Percentiles rank a stretch among this genome's conserved stretches.
Evolutionary conservation across 805 yeast genomes (phyloP).

Genomic region (Wickerhamomyces xylosicus): DNA sequence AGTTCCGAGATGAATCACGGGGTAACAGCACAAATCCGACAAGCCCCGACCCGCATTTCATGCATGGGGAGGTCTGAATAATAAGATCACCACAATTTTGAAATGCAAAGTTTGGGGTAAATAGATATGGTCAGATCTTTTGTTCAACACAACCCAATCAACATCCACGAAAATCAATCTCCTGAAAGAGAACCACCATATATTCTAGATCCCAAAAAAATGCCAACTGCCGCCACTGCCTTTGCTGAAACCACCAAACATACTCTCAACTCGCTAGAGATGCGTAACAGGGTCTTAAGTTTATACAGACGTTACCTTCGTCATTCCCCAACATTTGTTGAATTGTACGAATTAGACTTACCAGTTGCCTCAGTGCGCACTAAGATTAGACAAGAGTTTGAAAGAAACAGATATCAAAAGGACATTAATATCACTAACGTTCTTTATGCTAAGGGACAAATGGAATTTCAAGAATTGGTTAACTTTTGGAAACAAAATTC

Average conservation of each 20-base stretch:
- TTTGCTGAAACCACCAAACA: constrained; percentile 75
- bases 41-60: no score
- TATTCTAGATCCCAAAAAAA: no score
- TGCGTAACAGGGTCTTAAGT: constrained; percentile 52
- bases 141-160: no score
- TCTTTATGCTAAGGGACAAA: constrained; percentile 71
- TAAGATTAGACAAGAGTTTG: constrained; percentile 82
- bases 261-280: constrained; percentile 48
- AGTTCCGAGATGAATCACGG: no score
- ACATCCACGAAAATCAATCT: no score
- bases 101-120: no score
- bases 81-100: no score
- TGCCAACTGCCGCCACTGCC: constrained; percentile 69
- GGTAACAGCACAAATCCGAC: no score
- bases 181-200: no score
- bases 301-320: constrained; percentile 66
- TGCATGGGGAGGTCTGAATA: no score
- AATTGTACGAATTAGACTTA: constrained; percentile 63
- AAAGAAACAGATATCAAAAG: constrained; percentile 66
- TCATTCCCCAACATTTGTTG: constrained; percentile 48
- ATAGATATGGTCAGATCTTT: no score
- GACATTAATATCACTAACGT: constrained; percentile 60
- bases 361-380: constrained; percentile 75
- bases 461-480: constrained; percentile 82
- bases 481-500: constrained; percentile 89